Conservation (phyloP, 2,329 filamentous ascomycete genomes). For the Phyllosticta paracitricarpa region DNA sequence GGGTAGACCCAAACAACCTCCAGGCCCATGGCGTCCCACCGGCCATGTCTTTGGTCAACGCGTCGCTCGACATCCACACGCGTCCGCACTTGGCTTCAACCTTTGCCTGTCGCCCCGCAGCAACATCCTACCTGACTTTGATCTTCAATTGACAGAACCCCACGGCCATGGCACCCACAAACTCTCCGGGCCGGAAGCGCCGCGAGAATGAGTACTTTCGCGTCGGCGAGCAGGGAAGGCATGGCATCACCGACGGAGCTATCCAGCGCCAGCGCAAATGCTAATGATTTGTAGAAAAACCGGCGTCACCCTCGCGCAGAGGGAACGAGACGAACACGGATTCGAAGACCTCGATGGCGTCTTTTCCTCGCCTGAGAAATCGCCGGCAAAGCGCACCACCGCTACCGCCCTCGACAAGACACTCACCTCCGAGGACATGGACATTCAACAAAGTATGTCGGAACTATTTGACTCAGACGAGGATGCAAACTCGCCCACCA, state of each 20-base stretch:
- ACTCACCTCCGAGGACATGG: constrained; percentile 49
- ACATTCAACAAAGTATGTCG: constrained; percentile 50
- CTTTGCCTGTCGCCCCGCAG: background rate
- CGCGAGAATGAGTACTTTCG: constrained; percentile 32
- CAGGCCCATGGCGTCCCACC: background rate
- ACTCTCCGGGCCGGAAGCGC: constrained; percentile 24
- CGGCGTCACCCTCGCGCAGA: constrained; percentile 69
- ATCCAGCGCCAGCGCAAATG: background rate
- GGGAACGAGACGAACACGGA: constrained; percentile 81
- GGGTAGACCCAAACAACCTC: background rate
- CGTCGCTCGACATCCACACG: background rate
- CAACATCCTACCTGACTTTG: background rate
- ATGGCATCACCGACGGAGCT: constrained; percentile 10
- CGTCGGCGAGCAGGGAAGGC: constrained; percentile 31
- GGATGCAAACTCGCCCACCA: constrained; percentile 9
- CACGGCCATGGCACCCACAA: constrained; percentile 22
- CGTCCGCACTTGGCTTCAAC: background rate
- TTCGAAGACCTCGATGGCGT: constrained; percentile 80
- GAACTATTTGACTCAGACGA: background rate
- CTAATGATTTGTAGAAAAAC: constrained; percentile 58
- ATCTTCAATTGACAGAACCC: background rate
- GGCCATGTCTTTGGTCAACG: background rate
- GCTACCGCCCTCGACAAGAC: constrained; percentile 29
- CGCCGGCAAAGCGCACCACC: constrained; percentile 31
- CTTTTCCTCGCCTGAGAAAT: constrained; percentile 75